Evolutionary conservation across 345 rosid species (phyloP), one percentile per base, ranked within the genome.

Genomic region (Brassica juncea): DNA sequence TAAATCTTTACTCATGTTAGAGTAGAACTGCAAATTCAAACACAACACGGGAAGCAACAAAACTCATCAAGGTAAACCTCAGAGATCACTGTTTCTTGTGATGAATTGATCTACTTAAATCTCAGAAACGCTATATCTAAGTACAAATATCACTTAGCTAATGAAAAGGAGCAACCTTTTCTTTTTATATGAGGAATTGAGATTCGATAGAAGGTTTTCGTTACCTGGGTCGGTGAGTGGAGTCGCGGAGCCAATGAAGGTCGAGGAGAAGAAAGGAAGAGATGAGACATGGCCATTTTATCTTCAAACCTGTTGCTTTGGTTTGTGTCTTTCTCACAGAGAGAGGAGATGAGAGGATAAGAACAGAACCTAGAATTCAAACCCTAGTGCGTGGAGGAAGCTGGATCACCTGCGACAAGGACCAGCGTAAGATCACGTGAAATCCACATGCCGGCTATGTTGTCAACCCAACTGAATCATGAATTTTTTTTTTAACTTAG

Each of bases 201-300:
- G 82, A 61, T 59, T 67, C 1, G 37, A 2, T 8, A 65, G 72
- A 61, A 47, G 49, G n/a, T 60, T 62, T 64, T 31, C 1, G 71
- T 64, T 76, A 76, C 79, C 79, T 58, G 72, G 47, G 66, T 59
- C 3, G 73, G 72, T 67, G 77, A 58, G 58, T 68, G 66, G 19
- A 73, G 70, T 60, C 57, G 82, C 31, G 3, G 72, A 59, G 82
- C 6, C 68, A 67, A 2, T 59, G 58, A 59, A 47, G 64, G 70
- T 23, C 4, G 74, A 34, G 78, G 64, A 0, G 82, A 73, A 79
- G 82, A 68, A 61, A 73, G 65, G 23, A 73, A 73, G 78, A 79
- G 74, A 73, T 68, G 74, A 34, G 74, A 79, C 47, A 73, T 73
- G 0, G 78, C 49, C 82, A 73, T 73, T 28, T 4, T 66, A 15